These are phyloP conservation scores for Ambrosiella beaveri DNA, from an alignment of 2,329 filamentous ascomycete species.

Conservation along the genomic window DNA sequence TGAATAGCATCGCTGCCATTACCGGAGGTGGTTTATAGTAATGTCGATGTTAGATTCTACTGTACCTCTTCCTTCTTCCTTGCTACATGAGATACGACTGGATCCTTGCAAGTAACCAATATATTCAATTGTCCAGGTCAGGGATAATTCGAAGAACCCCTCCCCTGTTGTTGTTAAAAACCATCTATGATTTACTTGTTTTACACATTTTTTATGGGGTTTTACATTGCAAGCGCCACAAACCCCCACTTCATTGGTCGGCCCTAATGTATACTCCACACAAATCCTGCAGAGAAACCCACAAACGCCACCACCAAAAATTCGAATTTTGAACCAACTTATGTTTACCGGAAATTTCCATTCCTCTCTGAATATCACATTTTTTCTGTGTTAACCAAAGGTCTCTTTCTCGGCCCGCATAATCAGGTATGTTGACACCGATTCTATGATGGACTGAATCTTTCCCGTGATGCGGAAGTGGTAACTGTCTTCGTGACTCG, in stretches of 20 bases:
- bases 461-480: not conserved
- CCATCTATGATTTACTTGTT: too few species aligned
- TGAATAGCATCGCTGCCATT: constrained; percentile 8
- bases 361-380: constrained; percentile 4
- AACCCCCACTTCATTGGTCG: not conserved
- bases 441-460: not conserved
- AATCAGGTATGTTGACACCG: constrained; percentile 11
- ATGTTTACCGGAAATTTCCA: constrained; percentile 6
- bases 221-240: not conserved
- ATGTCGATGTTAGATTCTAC: not conserved
- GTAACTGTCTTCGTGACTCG: not conserved
- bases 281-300: constrained; percentile 1
- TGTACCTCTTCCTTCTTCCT: not conserved
- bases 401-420: constrained; percentile 12
- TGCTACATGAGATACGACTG: not conserved
- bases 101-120: not conserved
- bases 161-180: too few species aligned
- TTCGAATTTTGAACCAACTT: constrained; percentile 10
- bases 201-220: not conserved
- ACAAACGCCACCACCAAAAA: constrained; percentile 13
- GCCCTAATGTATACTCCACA: constrained; percentile 11
- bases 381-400: constrained; percentile 13
- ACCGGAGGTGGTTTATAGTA: not conserved
- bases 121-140: too few species aligned
- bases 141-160: too few species aligned